Base-by-base conservation (phyloP, 2,329 filamentous ascomycete genomes). In the Ophiostoma ips region DNA sequence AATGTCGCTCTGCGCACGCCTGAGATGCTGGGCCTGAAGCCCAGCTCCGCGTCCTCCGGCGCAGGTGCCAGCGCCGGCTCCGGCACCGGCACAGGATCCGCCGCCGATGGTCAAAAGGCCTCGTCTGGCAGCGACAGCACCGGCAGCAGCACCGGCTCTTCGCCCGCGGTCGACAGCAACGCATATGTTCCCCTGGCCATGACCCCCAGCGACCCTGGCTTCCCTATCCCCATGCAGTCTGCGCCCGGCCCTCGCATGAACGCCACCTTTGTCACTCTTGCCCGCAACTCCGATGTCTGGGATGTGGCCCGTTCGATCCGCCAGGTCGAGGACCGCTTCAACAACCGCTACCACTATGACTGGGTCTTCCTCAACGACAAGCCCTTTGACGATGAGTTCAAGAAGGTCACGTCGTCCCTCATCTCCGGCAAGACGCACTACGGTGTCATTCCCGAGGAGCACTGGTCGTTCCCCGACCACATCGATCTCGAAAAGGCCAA, bases 301-400 rank as follows among this genome's bases (percentile, higher is more conserved):
- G 92, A 98, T 47, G 95, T 98, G 62, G 86, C 88, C 55, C 81
- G 87, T 61, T 95, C 89, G 12, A 98, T 98, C 62, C 87, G 92
- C 51, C 87, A 95, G 63, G 81, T 98, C 51, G 92, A 98, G 69
- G 92, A 98, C 67, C 86, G 92, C 62, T 98, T 98, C 79, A 98
- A 98, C 71, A 80, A 81, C 61, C 85, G 90, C 61, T 96, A 85
- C 72, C 83, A 94, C 71, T 98, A 98, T 69, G 90, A 96, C 64
- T 98, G 94, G 94, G 90, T 98, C 49, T 98, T 98, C 71, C 72
- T 98, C 55, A 98, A 98, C 68, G 92, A 98, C 64, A 80, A 89
- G 65, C 86, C 88, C 1, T 98, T 98, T 62, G 85, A 95, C 63
- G 84, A 86, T 3, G 81, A 80, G 10, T 98, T 98, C 75, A 96